Evolutionary conservation across 768 basidiomycete genomes (phyloP).

Genomic region (Serendipita vermifera): DNA sequence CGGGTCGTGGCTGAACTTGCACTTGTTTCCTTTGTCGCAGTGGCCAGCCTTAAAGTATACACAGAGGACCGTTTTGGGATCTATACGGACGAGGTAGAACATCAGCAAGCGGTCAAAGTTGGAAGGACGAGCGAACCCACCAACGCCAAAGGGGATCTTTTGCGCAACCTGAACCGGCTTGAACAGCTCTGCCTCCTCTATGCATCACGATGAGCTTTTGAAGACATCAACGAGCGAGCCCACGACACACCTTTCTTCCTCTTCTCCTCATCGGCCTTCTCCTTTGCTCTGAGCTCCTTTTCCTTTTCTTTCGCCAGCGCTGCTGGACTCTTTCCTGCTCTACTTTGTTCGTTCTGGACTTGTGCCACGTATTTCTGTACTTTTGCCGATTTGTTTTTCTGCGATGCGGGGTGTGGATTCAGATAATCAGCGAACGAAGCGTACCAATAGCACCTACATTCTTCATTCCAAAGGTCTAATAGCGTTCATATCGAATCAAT

Average conservation of each 20-base stretch:
- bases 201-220: constrained; percentile 12
- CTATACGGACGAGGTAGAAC: constrained; percentile 25
- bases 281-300: constrained; percentile 61
- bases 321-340: constrained; percentile 69
- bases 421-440: not conserved
- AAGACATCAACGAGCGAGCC: constrained; percentile 19
- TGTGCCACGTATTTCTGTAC: constrained; percentile 75
- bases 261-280: constrained; percentile 68
- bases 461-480: constrained; percentile 81
- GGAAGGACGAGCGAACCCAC: constrained; percentile 18
- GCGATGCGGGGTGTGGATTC: not conserved
- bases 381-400: constrained; percentile 93
- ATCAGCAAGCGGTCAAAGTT: not conserved
- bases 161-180: constrained; percentile 60
- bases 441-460: constrained; percentile 41
- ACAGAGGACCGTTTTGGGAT: constrained; percentile 91
- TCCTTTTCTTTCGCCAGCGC: constrained; percentile 75
- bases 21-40: constrained; percentile 89
- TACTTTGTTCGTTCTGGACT: constrained; percentile 63
- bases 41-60: constrained; percentile 82
- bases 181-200: constrained; percentile 69
- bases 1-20: constrained; percentile 93
- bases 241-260: constrained; percentile 35
- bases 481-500: constrained; percentile 17
- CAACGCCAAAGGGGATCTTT: constrained; percentile 85